Evolutionary conservation across 805 yeast species (phyloP).

Genomic region (Cyberlindnera misumaiensis): DNA sequence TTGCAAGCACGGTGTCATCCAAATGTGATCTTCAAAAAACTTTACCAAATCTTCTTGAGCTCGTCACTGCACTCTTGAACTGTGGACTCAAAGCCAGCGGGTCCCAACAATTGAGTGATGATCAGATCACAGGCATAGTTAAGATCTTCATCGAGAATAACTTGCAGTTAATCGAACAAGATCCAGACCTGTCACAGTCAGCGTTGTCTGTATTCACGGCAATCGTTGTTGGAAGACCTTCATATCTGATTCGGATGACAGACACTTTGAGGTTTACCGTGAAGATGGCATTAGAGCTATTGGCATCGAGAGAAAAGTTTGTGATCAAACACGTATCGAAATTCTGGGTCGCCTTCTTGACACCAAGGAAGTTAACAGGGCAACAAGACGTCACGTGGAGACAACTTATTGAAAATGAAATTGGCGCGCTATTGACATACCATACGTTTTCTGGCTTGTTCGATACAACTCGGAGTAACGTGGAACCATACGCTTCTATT

Average conservation of each 20-base stretch:
- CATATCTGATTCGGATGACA: constrained; percentile 34
- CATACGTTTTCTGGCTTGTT: constrained; percentile 37
- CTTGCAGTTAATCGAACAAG: constrained; percentile 30
- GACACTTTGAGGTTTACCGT: constrained; percentile 21
- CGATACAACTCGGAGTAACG: constrained; percentile 49
- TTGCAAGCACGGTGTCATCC: constrained; percentile 19
- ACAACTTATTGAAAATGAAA: constrained; percentile 25
- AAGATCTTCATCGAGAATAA: constrained; percentile 14
- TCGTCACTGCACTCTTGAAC: constrained; percentile 14
- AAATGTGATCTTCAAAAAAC: constrained; percentile 20
- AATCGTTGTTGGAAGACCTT: constrained; percentile 43
- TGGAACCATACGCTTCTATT: constrained; percentile 50
- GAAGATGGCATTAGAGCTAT: constrained; percentile 23
- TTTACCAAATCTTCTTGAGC: constrained; percentile 12
- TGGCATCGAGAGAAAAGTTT: constrained; percentile 41
- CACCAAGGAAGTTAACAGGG: constrained; percentile 38
- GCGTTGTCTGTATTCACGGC: constrained; percentile 45
- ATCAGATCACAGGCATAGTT: constrained; percentile 12
- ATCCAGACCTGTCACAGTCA: constrained; percentile 54
- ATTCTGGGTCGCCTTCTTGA: constrained; percentile 45
- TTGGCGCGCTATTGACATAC: constrained; percentile 27
- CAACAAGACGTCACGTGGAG: constrained; percentile 31
- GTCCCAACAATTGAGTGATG: constrained; percentile 5
- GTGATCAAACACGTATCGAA: constrained; percentile 42
- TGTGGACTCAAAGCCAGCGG: constrained; percentile 10